Evolutionary conservation across 805 yeast species (phyloP).

Genomic region (Nakazawaea ambrosiae): DNA sequence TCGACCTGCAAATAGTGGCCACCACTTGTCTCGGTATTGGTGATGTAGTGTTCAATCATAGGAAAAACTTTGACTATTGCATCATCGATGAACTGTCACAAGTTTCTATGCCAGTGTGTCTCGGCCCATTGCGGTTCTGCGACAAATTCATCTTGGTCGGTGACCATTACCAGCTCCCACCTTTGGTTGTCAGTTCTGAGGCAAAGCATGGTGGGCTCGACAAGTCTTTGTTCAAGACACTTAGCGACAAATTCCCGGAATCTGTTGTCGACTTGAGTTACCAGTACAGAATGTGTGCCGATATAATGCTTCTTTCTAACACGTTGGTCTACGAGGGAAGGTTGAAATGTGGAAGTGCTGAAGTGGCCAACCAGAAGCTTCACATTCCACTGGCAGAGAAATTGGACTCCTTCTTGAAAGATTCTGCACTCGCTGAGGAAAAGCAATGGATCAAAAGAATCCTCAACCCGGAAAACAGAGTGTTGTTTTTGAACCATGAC

Average conservation of each 20-base stretch:
- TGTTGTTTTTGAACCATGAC: constrained; percentile 79
- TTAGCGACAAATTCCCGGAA: constrained; percentile 68
- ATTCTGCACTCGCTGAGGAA: not conserved
- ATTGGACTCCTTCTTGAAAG: constrained; percentile 13
- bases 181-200: constrained; percentile 63
- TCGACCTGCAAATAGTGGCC: constrained; percentile 71
- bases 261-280: constrained; percentile 69
- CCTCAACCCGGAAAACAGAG: constrained; percentile 49
- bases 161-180: constrained; percentile 91
- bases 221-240: constrained; percentile 64
- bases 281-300: constrained; percentile 91
- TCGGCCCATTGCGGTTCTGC: constrained; percentile 79
- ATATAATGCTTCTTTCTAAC: constrained; percentile 80
- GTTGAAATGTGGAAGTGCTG: constrained; percentile 65
- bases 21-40: constrained; percentile 77
- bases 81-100: constrained; percentile 97
- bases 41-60: constrained; percentile 49
- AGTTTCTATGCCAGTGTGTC: constrained; percentile 81
- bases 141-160: constrained; percentile 90
- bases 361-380: constrained; percentile 55
- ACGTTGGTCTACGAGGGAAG: constrained; percentile 68
- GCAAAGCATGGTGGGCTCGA: constrained; percentile 66
- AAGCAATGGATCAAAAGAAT: constrained; percentile 51
- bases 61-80: constrained; percentile 75
- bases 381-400: constrained; percentile 35